A percentile compares a stretch with the other conserved stretches of the same genome.
phyloP scores from a whole-genome alignment of 768 basidiomycete genomes.

The Filobasidium wieringae region DNA sequence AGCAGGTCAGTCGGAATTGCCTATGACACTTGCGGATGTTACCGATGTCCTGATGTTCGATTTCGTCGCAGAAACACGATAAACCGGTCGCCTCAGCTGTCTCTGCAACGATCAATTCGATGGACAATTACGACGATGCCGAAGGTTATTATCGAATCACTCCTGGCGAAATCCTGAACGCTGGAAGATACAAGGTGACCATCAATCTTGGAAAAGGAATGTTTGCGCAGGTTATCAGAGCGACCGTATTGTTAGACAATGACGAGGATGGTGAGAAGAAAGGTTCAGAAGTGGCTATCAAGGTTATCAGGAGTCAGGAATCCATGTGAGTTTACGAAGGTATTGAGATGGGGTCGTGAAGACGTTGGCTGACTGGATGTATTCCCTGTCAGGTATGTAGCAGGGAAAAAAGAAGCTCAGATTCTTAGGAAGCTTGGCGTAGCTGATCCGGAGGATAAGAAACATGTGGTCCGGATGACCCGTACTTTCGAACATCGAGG shows the following conservation, averaged over 20 bases:
- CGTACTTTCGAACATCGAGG: constrained; percentile 94
- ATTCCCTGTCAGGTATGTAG: constrained; percentile 61
- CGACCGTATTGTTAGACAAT: constrained; percentile 55
- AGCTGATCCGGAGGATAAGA: constrained; percentile 92
- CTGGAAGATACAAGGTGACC: constrained; percentile 85
- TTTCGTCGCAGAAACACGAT: neutral
- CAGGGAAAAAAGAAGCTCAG: constrained; percentile 80
- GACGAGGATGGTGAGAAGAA: constrained; percentile 45
- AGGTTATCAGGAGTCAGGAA: constrained; percentile 89
- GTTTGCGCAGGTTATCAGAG: constrained; percentile 94
- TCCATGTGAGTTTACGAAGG: constrained; percentile 59
- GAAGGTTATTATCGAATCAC: constrained; percentile 95
- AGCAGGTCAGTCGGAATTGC: constrained; percentile 42
- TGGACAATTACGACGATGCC: constrained; percentile 81
- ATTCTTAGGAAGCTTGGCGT: constrained; percentile 76
- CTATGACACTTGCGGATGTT: neutral
- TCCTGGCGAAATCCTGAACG: constrained; percentile 84
- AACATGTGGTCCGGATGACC: constrained; percentile 85
- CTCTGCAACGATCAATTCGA: constrained; percentile 27
- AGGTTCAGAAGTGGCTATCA: constrained; percentile 83
- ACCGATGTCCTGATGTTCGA: neutral
- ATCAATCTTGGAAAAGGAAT: constrained; percentile 95
- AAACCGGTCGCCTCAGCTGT: constrained; percentile 44
- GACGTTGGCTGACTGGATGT: too few relatives aligned
- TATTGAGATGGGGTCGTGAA: neutral